Evolutionary conservation across 2,329 filamentous ascomycete genomes (phyloP).

Genomic region (Ophiosphaerella narmari): DNA sequence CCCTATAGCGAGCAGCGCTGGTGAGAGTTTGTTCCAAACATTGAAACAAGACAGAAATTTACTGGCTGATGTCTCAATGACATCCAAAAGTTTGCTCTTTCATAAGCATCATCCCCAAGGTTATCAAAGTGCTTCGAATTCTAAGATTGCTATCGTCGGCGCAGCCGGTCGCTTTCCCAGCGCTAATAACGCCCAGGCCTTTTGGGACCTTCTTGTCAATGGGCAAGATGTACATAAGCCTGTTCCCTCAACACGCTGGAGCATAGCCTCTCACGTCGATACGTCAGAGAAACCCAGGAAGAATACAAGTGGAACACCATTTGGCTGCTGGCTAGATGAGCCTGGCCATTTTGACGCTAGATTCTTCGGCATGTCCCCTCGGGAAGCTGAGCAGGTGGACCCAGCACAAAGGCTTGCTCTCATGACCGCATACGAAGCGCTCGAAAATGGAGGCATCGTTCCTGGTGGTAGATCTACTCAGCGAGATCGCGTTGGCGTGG

Average conservation of each 20-base stretch:
- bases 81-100: too few species aligned
- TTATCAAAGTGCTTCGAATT: too few species aligned
- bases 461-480: conserved; percentile 20
- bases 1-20: too few species aligned
- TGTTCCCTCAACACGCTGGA: conserved; percentile 73
- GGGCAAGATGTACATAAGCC: conserved; percentile 74
- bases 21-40: too few species aligned
- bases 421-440: conserved; percentile 77
- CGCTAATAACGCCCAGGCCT: conserved; percentile 69
- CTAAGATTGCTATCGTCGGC: conserved; percentile 81
- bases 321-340: conserved; percentile 75
- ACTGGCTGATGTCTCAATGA: too few species aligned
- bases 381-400: conserved; percentile 79
- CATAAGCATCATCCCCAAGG: too few species aligned
- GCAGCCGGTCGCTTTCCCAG: conserved; percentile 79
- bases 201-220: conserved; percentile 76
- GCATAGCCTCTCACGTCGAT: conserved; percentile 71
- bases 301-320: conserved; percentile 77
- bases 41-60: too few species aligned
- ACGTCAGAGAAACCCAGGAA: conserved; percentile 68
- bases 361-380: conserved; percentile 86
- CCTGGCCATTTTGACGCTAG: conserved; percentile 79
- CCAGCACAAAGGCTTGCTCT: conserved; percentile 79
- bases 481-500: conserved; percentile 32
- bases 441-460: conserved; percentile 55